phyloP scores from a whole-genome alignment of 202 grass and related monocot species.

The Zoysia matrella region DNA sequence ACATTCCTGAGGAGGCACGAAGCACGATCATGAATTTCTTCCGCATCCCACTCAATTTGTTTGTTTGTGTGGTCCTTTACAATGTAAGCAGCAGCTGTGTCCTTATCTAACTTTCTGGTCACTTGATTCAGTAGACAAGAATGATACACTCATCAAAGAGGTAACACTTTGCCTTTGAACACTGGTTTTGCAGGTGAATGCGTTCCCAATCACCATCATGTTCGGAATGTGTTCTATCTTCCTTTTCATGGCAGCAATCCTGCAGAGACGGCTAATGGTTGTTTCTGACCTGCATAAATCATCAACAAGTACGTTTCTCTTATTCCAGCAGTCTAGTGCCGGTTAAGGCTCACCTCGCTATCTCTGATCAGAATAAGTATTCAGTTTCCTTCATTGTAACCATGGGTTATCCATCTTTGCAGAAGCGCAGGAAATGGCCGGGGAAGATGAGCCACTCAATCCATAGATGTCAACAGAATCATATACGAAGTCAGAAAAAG shows the following conservation, averaged over 20 bases:
- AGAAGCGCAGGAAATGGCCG: conserved; percentile 65
- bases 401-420: conserved; percentile 33
- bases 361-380: not conserved
- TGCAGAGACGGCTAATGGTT: conserved; percentile 95
- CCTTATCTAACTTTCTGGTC: not conserved
- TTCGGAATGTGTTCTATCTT: conserved; percentile 99
- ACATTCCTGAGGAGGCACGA: conserved; percentile 95
- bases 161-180: not conserved
- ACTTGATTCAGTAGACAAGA: not conserved
- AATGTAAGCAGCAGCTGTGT: conserved; percentile 56
- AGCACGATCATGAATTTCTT: conserved; percentile 99
- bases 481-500: conserved; percentile 14
- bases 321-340: not conserved
- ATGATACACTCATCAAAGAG: not conserved
- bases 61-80: conserved; percentile 96
- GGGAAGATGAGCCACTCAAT: conserved; percentile 70
- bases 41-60: conserved; percentile 92
- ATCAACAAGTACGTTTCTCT: conserved; percentile 62
- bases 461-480: conserved; percentile 42
- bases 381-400: conserved; percentile 22
- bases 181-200: conserved; percentile 72
- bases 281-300: conserved; percentile 79
- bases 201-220: conserved; percentile 94
- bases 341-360: not conserved
- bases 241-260: conserved; percentile 83